These are phyloP conservation scores for Solioccasus polychromus DNA, from an alignment of 768 basidiomycete species.

Conservation along the genomic window DNA sequence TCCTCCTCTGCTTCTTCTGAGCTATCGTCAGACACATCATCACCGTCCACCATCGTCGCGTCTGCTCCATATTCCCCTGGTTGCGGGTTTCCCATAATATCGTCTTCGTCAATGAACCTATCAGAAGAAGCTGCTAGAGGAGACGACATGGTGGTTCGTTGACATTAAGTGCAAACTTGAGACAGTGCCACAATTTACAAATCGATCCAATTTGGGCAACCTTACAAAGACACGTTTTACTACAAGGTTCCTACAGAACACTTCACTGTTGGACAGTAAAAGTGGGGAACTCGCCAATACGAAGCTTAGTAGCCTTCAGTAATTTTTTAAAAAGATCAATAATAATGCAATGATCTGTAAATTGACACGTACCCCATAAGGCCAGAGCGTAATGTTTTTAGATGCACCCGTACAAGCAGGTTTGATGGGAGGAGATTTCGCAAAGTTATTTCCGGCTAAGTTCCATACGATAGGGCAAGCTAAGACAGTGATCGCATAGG, in stretches of 20 bases:
- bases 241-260: no score
- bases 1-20: slow-evolving; percentile 91
- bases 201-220: no score
- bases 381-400: slow-evolving; percentile 3
- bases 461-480: slow-evolving; percentile 1
- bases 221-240: no score
- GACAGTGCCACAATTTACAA: no score
- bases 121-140: slow-evolving; percentile 38
- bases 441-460: background rate
- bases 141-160: slow-evolving; percentile 51
- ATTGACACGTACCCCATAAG: background rate
- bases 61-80: slow-evolving; percentile 58
- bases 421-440: slow-evolving; percentile 38
- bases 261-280: background rate
- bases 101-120: slow-evolving; percentile 44
- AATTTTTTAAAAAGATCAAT: no score
- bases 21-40: slow-evolving; percentile 65
- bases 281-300: background rate
- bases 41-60: slow-evolving; percentile 45
- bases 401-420: slow-evolving; percentile 42
- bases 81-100: slow-evolving; percentile 55
- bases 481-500: background rate
- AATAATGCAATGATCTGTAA: no score
- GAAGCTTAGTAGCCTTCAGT: slow-evolving; percentile 1
- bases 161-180: slow-evolving; percentile 5